Evolutionary conservation across 495 filamentous ascomycete species (phyloP).

Genomic region (Sabuloglossum arenarium): DNA sequence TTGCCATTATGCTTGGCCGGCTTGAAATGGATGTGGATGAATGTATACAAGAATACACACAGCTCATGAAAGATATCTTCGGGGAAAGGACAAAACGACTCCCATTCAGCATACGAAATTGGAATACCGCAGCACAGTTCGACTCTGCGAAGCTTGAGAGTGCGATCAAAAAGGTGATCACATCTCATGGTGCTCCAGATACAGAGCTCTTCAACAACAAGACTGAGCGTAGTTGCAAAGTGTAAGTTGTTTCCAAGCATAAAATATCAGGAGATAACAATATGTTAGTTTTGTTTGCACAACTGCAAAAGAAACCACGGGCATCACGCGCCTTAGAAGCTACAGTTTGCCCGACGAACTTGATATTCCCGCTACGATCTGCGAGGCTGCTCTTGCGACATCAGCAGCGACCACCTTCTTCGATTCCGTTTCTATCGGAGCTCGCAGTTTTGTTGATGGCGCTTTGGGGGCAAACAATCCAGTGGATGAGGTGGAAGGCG

Average conservation of each 20-base stretch:
- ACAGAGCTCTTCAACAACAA: background rate
- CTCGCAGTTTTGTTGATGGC: conserved; percentile 22
- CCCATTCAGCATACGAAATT: conserved; percentile 10
- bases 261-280: background rate
- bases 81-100: conserved; percentile 7
- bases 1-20: conserved; percentile 24
- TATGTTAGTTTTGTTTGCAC: background rate
- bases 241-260: background rate
- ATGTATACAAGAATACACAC: conserved; percentile 10
- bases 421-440: conserved; percentile 19
- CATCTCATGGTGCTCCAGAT: background rate
- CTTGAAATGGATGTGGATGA: conserved; percentile 17
- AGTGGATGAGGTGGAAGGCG: conserved; percentile 13
- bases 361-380: conserved; percentile 13
- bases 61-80: conserved; percentile 16
- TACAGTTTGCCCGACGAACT: conserved; percentile 11
- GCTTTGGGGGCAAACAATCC: conserved; percentile 26
- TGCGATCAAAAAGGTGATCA: background rate
- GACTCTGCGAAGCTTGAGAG: conserved; percentile 12
- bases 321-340: conserved; percentile 15
- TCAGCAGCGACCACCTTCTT: conserved; percentile 25
- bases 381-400: conserved; percentile 25
- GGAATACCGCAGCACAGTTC: conserved; percentile 14
- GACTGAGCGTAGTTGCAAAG: background rate
- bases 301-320: background rate